phyloP scores from a whole-genome alignment of 257 asterid genomes.

The Perilla frutescens region DNA sequence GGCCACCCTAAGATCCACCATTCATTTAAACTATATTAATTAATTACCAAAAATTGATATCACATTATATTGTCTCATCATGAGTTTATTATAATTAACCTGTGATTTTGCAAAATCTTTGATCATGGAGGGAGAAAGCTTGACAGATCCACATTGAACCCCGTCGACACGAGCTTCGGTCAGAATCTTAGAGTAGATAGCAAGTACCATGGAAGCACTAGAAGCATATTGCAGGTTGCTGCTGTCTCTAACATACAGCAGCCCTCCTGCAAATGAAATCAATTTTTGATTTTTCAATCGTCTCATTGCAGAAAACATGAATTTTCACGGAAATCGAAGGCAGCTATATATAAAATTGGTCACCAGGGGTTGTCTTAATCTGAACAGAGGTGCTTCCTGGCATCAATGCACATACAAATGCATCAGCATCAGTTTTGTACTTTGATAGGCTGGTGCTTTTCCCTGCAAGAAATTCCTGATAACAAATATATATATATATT shows the following conservation, averaged over 20 bases:
- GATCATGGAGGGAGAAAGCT: conserved; percentile 53
- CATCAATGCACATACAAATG: conserved; percentile 77
- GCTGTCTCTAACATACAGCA: conserved; percentile 65
- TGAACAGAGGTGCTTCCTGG: conserved; percentile 72
- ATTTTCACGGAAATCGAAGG: background rate
- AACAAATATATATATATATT: background rate
- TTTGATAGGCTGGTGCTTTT: conserved; percentile 42
- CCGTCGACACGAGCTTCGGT: conserved; percentile 39
- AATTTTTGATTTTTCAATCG: background rate
- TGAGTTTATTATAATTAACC: conserved; percentile 39
- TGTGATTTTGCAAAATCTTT: conserved; percentile 76
- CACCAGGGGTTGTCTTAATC: conserved; percentile 80
- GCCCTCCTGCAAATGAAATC: conserved; percentile 62
- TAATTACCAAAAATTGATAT: too few species aligned
- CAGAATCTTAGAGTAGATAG: conserved; percentile 58
- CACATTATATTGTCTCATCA: too few species aligned
- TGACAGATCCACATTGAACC: conserved; percentile 61
- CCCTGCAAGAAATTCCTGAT: conserved; percentile 69
- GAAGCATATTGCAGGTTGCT: conserved; percentile 74
- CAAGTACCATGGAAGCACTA: conserved; percentile 62
- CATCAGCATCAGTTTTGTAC: conserved; percentile 66
- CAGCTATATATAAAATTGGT: background rate
- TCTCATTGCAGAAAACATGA: too few species aligned
- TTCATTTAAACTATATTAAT: background rate
- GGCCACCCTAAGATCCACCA: background rate